These are phyloP conservation scores for Yamadazyma triangularis DNA, from an alignment of 1,139 yeast genomes.

Conservation along the genomic window DNA sequence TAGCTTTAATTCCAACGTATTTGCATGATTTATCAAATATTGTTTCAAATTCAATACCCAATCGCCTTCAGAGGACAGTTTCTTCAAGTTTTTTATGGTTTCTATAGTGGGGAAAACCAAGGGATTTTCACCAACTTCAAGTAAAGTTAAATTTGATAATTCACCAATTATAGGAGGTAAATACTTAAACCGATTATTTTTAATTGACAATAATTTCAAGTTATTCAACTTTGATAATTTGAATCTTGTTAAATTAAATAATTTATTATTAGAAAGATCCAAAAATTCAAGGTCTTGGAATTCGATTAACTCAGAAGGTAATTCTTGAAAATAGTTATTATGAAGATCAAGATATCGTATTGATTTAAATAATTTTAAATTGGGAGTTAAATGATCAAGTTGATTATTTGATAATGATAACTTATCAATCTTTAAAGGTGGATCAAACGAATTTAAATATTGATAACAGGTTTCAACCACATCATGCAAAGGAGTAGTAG, in stretches of 20 bases:
- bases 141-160: constrained; percentile 48
- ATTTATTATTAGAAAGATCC: constrained; percentile 60
- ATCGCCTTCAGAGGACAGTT: constrained; percentile 41
- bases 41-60: constrained; percentile 53
- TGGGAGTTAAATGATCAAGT: constrained; percentile 44
- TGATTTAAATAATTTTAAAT: constrained; percentile 37
- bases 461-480: constrained; percentile 24
- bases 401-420: constrained; percentile 52
- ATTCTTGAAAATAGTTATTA: constrained; percentile 47
- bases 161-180: constrained; percentile 56
- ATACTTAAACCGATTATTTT: constrained; percentile 54
- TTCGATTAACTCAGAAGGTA: constrained; percentile 46
- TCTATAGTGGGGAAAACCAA: constrained; percentile 48
- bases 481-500: constrained; percentile 13
- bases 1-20: constrained; percentile 4
- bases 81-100: constrained; percentile 28
- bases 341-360: constrained; percentile 66
- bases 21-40: constrained; percentile 31
- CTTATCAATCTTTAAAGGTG: constrained; percentile 44
- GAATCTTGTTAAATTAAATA: constrained; percentile 38
- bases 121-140: constrained; percentile 73
- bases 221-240: constrained; percentile 36
- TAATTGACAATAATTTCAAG: constrained; percentile 58
- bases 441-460: constrained; percentile 19
- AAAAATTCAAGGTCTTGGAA: constrained; percentile 50